Base-by-base conservation (phyloP, 1,284 basidiomycete species). In the Malassezia slooffiae region DNA sequence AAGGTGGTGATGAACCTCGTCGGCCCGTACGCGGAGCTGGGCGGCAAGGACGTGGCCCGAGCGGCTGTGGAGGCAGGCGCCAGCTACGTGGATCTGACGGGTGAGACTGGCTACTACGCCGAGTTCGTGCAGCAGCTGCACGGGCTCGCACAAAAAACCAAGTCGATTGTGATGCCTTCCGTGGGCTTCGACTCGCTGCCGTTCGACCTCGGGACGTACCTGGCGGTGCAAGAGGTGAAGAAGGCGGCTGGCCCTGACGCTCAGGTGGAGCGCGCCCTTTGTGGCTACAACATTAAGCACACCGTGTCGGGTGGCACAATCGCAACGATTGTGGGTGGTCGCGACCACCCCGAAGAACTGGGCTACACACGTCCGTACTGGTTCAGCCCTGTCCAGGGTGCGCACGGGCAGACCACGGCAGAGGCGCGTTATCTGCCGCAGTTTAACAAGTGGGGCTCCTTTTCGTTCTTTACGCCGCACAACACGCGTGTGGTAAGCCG, bases 401-500 rank as follows among this genome's bases (percentile, higher is more conserved):
- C 72, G 56, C 3, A 58, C 69, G n/a, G 71, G 75, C 0, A 49
- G 31, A 1, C 60, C 19, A 65, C 77, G 7, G 54, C 78, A 5
- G 79, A 79, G 58, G 72, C 72, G 3, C 47, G 74, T 77, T 49
- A 72, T 72, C 20, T 67, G 76, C 47, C 75, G 74, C 34, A 71
- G 66, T 41, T 74, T 70, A 24, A 60, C 1, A 57, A 76, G 12
- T 73, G 74, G 44, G 85, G 83, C 22, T 73, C 72, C 0, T 73
- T 77, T 51, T 84, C 76, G 67, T 58, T 80, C 32, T 84, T 89
- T 79, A 70, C 73, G 11, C 50, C 72, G 1, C 60, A 75, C 34
- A 85, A 91, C 63, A 73, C 75, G 24, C 72, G 78, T 15, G 70
- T 86, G 23, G 82, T 88, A 27, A 80, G 85, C 53, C 79, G 87